Evolutionary conservation across 768 basidiomycete genomes (phyloP), one percentile per base, ranked within the genome.

Genomic region (Panellus pusillus): DNA sequence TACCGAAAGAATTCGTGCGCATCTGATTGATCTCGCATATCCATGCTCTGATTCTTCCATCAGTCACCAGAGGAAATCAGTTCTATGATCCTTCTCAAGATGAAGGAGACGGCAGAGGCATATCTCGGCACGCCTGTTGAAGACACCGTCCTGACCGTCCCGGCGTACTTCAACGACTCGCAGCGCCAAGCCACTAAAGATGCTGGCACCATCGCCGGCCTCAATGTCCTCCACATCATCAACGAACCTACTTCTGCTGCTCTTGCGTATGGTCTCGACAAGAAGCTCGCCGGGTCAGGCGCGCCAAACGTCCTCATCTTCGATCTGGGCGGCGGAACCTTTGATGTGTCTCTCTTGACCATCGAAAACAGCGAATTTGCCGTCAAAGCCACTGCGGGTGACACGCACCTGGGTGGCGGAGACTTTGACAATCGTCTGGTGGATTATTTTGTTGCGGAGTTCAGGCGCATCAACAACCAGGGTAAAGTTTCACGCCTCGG

Each of bases 221-320:
- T 77, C n/a, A 74, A 72, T 44, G 74, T 76, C 50, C 67, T 75
- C 71, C 87, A 87, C 68, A 89, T 90, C 78, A 90, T 90, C 75
- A 90, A 90, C 73, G 88, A 90, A 75, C 88, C 89, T 58, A 90
- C 88, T 50, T 88, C 88, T 27, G 89, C 88, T 47, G 89, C 89
- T 63, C 87, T 90, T 60, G 88, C 88, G 35, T 89, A 89, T 70
- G 89, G 89, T 72, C 79, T 81, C 32, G 88, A 89, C 72, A 81
- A 82, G 61, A 82, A 83, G 70, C 13, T 44, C 43, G 35, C n/a
- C 49, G 42, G 41, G 9, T 31, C 38, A 19, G 17, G 36, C 46
- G 47, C 38, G 47, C 40, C 29, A 20, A 54, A 40, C 20, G 45
- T 54, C 20, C 44, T 47, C 39, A n/a, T n/a, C n/a, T n/a, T n/a